phyloP scores from a whole-genome alignment of 2,329 filamentous ascomycete species.

The Cercospora sp. region DNA sequence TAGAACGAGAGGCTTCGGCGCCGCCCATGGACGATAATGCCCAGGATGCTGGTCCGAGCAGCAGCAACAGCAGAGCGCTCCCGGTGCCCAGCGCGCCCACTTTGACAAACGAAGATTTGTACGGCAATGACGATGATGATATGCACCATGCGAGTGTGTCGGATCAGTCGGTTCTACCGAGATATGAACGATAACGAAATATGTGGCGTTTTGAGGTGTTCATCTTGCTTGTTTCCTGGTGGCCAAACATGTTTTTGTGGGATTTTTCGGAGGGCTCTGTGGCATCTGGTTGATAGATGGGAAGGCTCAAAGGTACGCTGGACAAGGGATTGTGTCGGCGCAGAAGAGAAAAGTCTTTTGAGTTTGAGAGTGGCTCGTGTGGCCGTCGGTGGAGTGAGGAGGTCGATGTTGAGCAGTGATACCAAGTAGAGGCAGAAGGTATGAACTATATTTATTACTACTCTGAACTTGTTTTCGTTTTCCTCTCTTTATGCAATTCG shows the following conservation, averaged over 20 bases:
- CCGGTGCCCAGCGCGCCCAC: constrained; percentile 17
- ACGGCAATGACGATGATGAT: constrained; percentile 15
- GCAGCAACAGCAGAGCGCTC: constrained; percentile 3
- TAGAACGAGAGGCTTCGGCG: constrained; percentile 46
- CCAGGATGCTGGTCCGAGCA: constrained; percentile 4
- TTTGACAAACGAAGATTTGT: constrained; percentile 22
- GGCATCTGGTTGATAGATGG: background rate
- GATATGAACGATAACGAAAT: constrained; percentile 24
- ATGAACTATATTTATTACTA: background rate
- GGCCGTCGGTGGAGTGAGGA: background rate
- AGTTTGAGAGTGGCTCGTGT: background rate
- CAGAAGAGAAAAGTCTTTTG: background rate
- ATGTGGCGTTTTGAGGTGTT: constrained; percentile 13
- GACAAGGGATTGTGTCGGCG: background rate
- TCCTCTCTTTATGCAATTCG: background rate
- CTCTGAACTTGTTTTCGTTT: background rate
- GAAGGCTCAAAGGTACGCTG: background rate
- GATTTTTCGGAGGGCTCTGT: background rate
- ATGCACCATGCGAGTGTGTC: constrained; percentile 19
- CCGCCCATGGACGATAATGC: constrained; percentile 33
- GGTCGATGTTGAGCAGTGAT: background rate
- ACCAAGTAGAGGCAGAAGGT: background rate
- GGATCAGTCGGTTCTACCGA: constrained; percentile 18
- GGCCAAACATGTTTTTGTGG: background rate
- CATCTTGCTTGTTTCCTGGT: background rate